Evolutionary conservation across 106 monocot genomes (phyloP), one percentile per base, ranked within the genome.

Genomic region (Apostasia ramifera): DNA sequence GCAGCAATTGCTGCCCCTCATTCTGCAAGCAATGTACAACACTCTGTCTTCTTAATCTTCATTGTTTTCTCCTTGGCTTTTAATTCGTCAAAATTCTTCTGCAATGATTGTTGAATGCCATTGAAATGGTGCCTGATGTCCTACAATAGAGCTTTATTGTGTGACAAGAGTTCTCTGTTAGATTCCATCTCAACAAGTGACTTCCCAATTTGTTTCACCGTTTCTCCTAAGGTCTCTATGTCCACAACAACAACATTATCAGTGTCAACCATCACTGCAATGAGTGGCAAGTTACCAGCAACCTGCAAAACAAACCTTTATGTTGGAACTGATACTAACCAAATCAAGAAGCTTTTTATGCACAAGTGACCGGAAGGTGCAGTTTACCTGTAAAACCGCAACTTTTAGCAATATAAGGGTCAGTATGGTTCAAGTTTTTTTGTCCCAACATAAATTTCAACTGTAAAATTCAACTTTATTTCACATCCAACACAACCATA

Each of bases 191-290:
- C 76, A 66, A 40, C 59, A 62, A 82, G 73, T 69, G 79, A 71
- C 39, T 79, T 73, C 6, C 57, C 78, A 66, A 86, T 79, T 55
- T 79, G 75, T 40, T 82, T 79, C 38, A 86, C 57, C 68, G 79
- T 65, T 60, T 48, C 4, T 38, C 41, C 61, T 46, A 59, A 45
- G 52, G 81, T 71, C 51, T 71, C 76, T 49, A 63, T 70, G 8
- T 53, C 55, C 15, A 10, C 40, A 69, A 40, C 37, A 60, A 55
- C 26, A 26, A 26, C 26, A 2, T 62, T 55, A 15, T 41, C 53
- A 9, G 37, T 43, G 39, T 76, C 61, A 58, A 52, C 47, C 71
- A 72, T 76, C 2, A 37, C 66, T 53, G 51, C 44, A 4, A 44
- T 14, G 51, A 52, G 51, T 4, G 51, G 51, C 9, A 9, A 52